These are phyloP conservation scores for Mucor plumbeus DNA, from an alignment of 371 early-diverging fungal genomes.

Conservation along the genomic window DNA sequence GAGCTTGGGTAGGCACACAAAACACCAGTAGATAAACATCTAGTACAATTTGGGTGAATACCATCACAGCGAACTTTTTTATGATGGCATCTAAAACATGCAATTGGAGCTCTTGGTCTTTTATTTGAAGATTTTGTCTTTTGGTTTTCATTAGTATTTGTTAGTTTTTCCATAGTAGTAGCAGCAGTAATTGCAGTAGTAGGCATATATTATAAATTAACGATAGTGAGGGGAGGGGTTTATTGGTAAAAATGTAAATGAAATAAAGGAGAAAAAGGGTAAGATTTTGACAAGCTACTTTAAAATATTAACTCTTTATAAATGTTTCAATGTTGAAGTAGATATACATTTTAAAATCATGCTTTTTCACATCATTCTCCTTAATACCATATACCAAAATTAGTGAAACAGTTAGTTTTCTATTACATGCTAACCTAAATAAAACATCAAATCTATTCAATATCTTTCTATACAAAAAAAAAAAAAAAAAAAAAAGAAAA, in stretches of 20 bases:
- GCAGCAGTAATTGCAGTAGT: slow-evolving; percentile 2
- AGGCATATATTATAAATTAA: slow-evolving; percentile 5
- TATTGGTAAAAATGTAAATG: slow-evolving; percentile 3
- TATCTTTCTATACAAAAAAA: background rate
- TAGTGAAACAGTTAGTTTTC: slow-evolving; percentile 5
- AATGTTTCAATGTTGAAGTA: background rate
- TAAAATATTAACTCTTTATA: background rate
- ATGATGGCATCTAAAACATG: slow-evolving; percentile 41
- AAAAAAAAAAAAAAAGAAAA: too few relatives aligned
- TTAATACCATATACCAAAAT: background rate
- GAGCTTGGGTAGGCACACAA: slow-evolving; percentile 51
- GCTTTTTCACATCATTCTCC: background rate
- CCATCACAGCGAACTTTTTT: slow-evolving; percentile 56
- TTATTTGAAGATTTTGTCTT: slow-evolving; percentile 25
- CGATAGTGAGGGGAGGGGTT: background rate
- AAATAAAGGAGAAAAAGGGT: slow-evolving; percentile 8
- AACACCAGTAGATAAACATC: slow-evolving; percentile 45
- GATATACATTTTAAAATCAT: background rate
- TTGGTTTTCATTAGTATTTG: background rate
- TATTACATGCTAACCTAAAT: background rate
- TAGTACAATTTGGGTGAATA: slow-evolving; percentile 46
- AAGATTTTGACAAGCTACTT: background rate
- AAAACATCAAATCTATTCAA: background rate
- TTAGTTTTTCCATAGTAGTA: background rate
- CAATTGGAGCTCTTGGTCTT: slow-evolving; percentile 41